A percentile compares a stretch with the other conserved stretches of the same genome.
Evolutionary conservation across 345 rosid genomes (phyloP).

Genomic region (Populus tremula): DNA sequence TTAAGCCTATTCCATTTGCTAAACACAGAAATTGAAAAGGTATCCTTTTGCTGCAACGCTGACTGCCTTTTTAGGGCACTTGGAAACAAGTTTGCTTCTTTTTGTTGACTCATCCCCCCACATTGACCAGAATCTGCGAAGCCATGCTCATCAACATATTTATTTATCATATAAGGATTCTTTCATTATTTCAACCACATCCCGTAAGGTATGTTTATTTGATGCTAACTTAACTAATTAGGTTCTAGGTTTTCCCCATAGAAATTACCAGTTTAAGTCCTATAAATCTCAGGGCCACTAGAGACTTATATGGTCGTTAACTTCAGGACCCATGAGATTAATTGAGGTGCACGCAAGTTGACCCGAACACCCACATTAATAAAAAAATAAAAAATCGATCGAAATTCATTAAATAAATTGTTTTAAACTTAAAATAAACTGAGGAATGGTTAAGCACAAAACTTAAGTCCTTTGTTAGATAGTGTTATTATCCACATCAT

Average conservation of each 20-base stretch:
- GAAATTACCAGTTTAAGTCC: no score
- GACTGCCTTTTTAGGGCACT: constrained; percentile 88
- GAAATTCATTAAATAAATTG: neutral
- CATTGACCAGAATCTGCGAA: constrained; percentile 83
- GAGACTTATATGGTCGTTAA: no score
- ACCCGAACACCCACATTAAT: no score
- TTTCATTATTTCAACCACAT: constrained; percentile 93
- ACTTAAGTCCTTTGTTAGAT: no score
- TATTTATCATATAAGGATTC: constrained; percentile 90
- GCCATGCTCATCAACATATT: constrained; percentile 90
- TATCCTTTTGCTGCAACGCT: constrained; percentile 81
- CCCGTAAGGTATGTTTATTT: constrained; percentile 45
- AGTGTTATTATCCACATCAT: no score
- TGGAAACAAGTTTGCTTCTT: constrained; percentile 85
- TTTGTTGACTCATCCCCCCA: constrained; percentile 98
- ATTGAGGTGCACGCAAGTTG: no score
- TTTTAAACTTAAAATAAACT: neutral
- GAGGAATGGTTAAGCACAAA: neutral
- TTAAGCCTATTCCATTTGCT: constrained; percentile 78
- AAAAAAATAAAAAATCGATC: neutral
- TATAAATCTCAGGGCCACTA: no score
- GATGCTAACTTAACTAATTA: no score
- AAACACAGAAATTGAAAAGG: constrained; percentile 77
- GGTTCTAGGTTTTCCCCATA: no score
- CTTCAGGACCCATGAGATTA: no score